These are phyloP conservation scores for Ceratobasidium sp. DNA, from an alignment of 1,284 basidiomycete species.

Conservation along the genomic window DNA sequence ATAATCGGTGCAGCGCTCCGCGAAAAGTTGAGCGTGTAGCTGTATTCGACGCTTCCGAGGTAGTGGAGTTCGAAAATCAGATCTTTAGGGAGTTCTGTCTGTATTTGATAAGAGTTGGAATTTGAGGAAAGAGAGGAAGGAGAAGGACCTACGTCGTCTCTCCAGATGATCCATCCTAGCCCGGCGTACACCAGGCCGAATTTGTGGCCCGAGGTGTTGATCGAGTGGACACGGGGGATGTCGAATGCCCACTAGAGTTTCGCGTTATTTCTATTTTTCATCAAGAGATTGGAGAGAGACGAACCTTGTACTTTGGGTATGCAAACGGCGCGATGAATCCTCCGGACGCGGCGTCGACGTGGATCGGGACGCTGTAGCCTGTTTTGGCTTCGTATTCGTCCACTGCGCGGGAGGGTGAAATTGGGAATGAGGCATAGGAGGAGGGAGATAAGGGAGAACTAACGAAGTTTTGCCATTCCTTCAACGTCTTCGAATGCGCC, in stretches of 20 bases:
- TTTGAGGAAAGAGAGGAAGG: neutral
- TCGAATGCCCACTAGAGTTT: conserved; percentile 94
- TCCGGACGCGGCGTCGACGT: conserved; percentile 75
- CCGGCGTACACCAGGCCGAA: conserved; percentile 90
- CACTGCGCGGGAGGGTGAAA: conserved; percentile 57
- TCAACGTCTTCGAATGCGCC: conserved; percentile 94
- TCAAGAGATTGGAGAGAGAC: too few species aligned
- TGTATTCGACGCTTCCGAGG: conserved; percentile 70
- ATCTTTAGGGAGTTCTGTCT: conserved; percentile 65
- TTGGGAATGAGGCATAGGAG: neutral
- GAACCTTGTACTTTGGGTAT: conserved; percentile 43
- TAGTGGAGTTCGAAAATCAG: conserved; percentile 96
- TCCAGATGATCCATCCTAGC: conserved; percentile 90
- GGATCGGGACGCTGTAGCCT: conserved; percentile 85
- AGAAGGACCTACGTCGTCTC: conserved; percentile 64
- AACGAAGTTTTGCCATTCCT: conserved; percentile 79
- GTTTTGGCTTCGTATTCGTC: conserved; percentile 89
- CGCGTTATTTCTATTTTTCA: too few species aligned
- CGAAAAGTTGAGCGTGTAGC: conserved; percentile 96
- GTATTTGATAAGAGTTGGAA: conserved; percentile 39
- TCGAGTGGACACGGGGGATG: conserved; percentile 87
- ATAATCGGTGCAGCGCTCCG: conserved; percentile 92
- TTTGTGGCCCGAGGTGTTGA: conserved; percentile 91
- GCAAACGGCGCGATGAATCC: conserved; percentile 89
- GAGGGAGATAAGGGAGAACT: conserved; percentile 43